A percentile compares a stretch with the other conserved stretches of the same genome.
These are phyloP conservation scores for Drosera spatulata DNA, from an alignment of 179 eudicot species.

Conservation along the genomic window DNA sequence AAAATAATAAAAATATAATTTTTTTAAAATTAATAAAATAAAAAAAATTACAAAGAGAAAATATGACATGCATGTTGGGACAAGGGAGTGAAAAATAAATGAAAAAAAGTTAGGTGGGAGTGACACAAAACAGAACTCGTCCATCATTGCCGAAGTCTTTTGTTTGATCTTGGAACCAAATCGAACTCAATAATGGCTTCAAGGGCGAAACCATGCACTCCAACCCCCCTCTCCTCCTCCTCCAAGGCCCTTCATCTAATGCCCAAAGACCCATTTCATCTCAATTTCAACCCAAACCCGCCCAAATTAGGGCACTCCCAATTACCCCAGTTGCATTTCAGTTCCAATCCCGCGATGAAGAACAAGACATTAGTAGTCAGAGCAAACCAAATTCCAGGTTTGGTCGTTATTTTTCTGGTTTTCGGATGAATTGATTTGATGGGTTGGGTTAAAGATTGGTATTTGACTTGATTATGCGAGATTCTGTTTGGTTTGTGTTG, in stretches of 20 bases:
- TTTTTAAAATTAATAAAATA: no score
- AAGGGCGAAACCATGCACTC: not conserved
- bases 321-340: conserved; percentile 9
- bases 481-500: not conserved
- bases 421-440: not conserved
- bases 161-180: no score
- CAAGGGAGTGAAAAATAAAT: no score
- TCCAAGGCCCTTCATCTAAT: conserved; percentile 1
- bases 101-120: no score
- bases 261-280: conserved; percentile 7
- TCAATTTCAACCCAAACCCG: conserved; percentile 2
- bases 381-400: conserved; percentile 16
- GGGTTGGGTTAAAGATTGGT: not conserved
- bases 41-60: no score
- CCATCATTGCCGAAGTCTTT: no score
- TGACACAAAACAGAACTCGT: no score
- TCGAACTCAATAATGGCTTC: not conserved
- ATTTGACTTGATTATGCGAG: not conserved
- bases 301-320: conserved; percentile 10
- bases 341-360: conserved; percentile 8
- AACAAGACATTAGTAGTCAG: conserved; percentile 1
- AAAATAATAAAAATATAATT: no score
- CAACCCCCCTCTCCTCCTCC: not conserved
- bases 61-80: no score
- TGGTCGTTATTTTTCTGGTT: conserved; percentile 30